Conservation (phyloP, 2,329 filamentous ascomycete genomes). For the Pseudogymnoascus sp. region DNA sequence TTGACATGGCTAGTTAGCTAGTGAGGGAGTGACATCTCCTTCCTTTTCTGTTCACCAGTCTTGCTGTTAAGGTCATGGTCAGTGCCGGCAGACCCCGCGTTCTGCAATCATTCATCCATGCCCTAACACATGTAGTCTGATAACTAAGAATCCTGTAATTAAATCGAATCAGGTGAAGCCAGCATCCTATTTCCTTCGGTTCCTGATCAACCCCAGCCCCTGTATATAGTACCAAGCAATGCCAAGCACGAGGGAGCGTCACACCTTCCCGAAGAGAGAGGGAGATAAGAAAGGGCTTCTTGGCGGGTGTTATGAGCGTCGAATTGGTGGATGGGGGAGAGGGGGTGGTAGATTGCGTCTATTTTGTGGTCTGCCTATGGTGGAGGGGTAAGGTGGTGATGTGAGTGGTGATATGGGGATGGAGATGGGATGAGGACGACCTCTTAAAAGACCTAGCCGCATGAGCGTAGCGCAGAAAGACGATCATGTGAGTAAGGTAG, state of each 20-base stretch:
- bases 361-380: neutral
- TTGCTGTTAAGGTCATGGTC: neutral
- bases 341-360: neutral
- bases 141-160: neutral
- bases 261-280: neutral
- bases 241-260: neutral
- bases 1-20: neutral
- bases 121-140: neutral
- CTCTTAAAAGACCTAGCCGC: neutral
- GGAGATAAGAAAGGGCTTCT: slow-evolving; percentile 4
- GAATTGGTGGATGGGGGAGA: neutral
- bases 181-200: neutral
- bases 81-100: neutral
- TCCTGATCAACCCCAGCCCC: neutral
- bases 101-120: neutral
- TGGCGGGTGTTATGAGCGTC: neutral
- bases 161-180: neutral
- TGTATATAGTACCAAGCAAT: slow-evolving; percentile 7
- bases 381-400: neutral
- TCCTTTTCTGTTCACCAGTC: neutral
- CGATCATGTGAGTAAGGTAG: neutral
- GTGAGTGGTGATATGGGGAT: neutral
- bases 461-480: neutral
- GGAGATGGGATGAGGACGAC: neutral
- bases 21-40: neutral